These are phyloP conservation scores for Entomortierella beljakovae DNA, from an alignment of 192 early-diverging fungal genomes.

Conservation along the genomic window DNA sequence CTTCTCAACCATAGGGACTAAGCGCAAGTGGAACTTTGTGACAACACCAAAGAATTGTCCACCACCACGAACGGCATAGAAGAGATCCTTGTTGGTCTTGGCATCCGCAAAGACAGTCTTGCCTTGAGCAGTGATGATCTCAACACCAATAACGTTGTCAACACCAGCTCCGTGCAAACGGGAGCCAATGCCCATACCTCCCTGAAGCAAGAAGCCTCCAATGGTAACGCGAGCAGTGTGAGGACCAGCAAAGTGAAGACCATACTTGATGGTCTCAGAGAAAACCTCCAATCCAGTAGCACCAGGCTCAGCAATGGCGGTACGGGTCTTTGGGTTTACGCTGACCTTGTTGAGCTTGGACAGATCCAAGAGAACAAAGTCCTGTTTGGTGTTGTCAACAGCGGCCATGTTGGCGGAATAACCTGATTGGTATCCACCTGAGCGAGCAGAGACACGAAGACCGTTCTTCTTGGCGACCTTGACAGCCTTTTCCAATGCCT, in stretches of 20 bases:
- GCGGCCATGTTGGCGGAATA: constrained; percentile 53
- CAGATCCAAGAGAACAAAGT: constrained; percentile 45
- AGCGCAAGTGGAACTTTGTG: constrained; percentile 45
- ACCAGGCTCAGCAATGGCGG: constrained; percentile 50
- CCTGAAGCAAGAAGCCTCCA: constrained; percentile 51
- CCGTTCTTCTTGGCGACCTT: constrained; percentile 42
- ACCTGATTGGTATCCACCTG: constrained; percentile 47
- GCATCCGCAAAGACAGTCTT: constrained; percentile 39
- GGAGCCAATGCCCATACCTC: constrained; percentile 52
- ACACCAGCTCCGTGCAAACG: constrained; percentile 44
- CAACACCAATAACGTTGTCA: constrained; percentile 50
- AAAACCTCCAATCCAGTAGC: constrained; percentile 41
- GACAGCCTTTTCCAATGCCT: constrained; percentile 28
- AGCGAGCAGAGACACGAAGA: constrained; percentile 46
- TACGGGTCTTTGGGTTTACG: constrained; percentile 29
- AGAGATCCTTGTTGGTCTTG: constrained; percentile 44
- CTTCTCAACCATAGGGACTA: constrained; percentile 47
- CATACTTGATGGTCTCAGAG: constrained; percentile 49
- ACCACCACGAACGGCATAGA: constrained; percentile 48
- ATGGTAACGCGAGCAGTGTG: constrained; percentile 41
- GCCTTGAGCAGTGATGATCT: constrained; percentile 37
- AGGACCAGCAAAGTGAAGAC: constrained; percentile 47
- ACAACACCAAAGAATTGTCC: constrained; percentile 54
- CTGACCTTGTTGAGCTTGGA: constrained; percentile 45
- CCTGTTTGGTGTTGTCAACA: constrained; percentile 34